Evolutionary conservation across 768 basidiomycete genomes (phyloP).

Genomic region (Mycena filopes): DNA sequence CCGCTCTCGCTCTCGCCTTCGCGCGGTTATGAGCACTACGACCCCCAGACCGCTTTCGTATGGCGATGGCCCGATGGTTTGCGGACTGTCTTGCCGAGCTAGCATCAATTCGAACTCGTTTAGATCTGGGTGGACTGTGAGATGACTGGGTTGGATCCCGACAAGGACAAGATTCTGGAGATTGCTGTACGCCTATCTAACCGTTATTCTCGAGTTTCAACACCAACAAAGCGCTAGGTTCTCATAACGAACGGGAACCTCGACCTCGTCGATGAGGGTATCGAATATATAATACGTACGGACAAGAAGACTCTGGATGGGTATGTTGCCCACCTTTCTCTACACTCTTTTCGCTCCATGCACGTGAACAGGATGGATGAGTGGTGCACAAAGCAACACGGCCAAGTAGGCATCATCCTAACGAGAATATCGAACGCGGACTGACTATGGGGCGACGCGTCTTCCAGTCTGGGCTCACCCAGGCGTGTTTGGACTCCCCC

Average conservation of each 20-base stretch:
- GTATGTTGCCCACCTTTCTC: conserved; percentile 52
- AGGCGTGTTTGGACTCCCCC: conserved; percentile 79
- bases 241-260: conserved; percentile 90
- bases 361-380: conserved; percentile 76
- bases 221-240: conserved; percentile 59
- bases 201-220: conserved; percentile 3
- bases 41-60: conserved; percentile 50
- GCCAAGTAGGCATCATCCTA: conserved; percentile 59
- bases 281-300: conserved; percentile 79
- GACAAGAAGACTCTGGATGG: conserved; percentile 75
- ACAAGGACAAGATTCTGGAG: conserved; percentile 79
- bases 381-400: conserved; percentile 90
- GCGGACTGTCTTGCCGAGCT: too few relatives aligned
- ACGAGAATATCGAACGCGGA: neutral
- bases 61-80: conserved; percentile 72
- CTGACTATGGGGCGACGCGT: conserved; percentile 2
- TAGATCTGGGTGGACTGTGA: conserved; percentile 82
- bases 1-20: conserved; percentile 1
- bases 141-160: conserved; percentile 82
- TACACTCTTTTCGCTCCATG: conserved; percentile 3
- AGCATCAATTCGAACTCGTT: too few relatives aligned
- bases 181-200: conserved; percentile 65
- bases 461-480: conserved; percentile 81
- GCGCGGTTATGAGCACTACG: conserved; percentile 29
- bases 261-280: conserved; percentile 81